These are phyloP conservation scores for Ogataea allantospora DNA, from an alignment of 805 yeast genomes.

Conservation along the genomic window DNA sequence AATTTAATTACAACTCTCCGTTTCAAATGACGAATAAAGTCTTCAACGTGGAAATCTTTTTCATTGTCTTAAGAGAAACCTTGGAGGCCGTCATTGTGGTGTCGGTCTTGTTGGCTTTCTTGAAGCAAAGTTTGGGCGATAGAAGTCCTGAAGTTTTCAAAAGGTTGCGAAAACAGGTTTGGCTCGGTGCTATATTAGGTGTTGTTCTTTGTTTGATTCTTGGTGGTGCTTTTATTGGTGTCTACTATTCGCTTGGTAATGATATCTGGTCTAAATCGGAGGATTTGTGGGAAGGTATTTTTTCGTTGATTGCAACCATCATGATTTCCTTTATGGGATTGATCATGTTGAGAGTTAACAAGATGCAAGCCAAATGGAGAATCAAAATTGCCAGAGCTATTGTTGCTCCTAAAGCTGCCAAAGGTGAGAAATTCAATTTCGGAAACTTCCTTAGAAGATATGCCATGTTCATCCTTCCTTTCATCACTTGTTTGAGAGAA, in stretches of 20 bases:
- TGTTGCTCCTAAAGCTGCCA: slow-evolving; percentile 52
- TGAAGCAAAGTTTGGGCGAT: slow-evolving; percentile 80
- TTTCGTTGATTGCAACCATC: slow-evolving; percentile 84
- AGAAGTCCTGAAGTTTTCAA: slow-evolving; percentile 48
- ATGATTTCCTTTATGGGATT: slow-evolving; percentile 93
- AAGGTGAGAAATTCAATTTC: slow-evolving; percentile 50
- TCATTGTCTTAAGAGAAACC: slow-evolving; percentile 90
- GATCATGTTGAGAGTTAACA: slow-evolving; percentile 92
- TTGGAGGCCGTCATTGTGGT: slow-evolving; percentile 90
- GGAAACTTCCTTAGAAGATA: slow-evolving; percentile 67
- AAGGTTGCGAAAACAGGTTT: slow-evolving; percentile 71
- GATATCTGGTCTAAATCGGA: slow-evolving; percentile 88
- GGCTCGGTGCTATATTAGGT: slow-evolving; percentile 79
- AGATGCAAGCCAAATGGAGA: slow-evolving; percentile 97
- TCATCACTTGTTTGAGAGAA: slow-evolving; percentile 89
- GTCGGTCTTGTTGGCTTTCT: slow-evolving; percentile 86
- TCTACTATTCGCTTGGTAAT: slow-evolving; percentile 73
- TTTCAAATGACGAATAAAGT: slow-evolving; percentile 38
- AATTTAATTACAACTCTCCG: slow-evolving; percentile 1
- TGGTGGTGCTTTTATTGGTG: slow-evolving; percentile 94
- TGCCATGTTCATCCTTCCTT: slow-evolving; percentile 86
- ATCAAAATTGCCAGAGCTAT: slow-evolving; percentile 86
- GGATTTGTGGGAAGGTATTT: slow-evolving; percentile 96
- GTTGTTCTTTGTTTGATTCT: slow-evolving; percentile 73
- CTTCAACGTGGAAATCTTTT: slow-evolving; percentile 74